phyloP scores from a whole-genome alignment of 2,329 filamentous ascomycete genomes.

The Myriosclerotinia curreyana region DNA sequence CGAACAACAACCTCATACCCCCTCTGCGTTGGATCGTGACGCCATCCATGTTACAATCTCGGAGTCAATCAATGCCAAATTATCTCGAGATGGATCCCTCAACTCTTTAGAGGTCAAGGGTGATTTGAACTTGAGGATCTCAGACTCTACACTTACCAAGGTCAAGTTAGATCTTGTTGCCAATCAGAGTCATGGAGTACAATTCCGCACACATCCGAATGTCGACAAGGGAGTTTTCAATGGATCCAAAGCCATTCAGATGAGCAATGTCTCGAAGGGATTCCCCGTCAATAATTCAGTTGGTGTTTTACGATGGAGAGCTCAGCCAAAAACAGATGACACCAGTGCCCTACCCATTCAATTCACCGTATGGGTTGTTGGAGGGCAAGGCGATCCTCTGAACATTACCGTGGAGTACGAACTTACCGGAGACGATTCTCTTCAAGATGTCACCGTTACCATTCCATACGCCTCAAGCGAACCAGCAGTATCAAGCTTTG shows the following conservation, averaged over 20 bases:
- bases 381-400: slow-evolving; percentile 73
- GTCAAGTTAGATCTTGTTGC: slow-evolving; percentile 80
- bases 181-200: slow-evolving; percentile 74
- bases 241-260: slow-evolving; percentile 77
- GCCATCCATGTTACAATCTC: slow-evolving; percentile 84
- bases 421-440: slow-evolving; percentile 71
- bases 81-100: slow-evolving; percentile 82
- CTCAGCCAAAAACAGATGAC: slow-evolving; percentile 76
- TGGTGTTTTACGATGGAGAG: slow-evolving; percentile 89
- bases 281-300: slow-evolving; percentile 95
- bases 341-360: slow-evolving; percentile 81
- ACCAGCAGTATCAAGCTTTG: slow-evolving; percentile 86
- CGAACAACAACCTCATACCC: slow-evolving; percentile 51
- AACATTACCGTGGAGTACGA: slow-evolving; percentile 96
- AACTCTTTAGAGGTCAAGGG: slow-evolving; percentile 88
- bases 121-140: slow-evolving; percentile 86
- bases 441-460: slow-evolving; percentile 81
- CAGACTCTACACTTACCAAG: slow-evolving; percentile 85
- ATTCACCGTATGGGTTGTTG: slow-evolving; percentile 97
- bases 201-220: slow-evolving; percentile 95
- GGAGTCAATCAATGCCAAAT: slow-evolving; percentile 84
- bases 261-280: slow-evolving; percentile 80
- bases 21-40: slow-evolving; percentile 72
- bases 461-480: slow-evolving; percentile 86
- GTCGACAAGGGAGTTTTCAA: slow-evolving; percentile 89